Conservation (phyloP, 2,329 filamentous ascomycete species). For the Trichoderma oligosporum region DNA sequence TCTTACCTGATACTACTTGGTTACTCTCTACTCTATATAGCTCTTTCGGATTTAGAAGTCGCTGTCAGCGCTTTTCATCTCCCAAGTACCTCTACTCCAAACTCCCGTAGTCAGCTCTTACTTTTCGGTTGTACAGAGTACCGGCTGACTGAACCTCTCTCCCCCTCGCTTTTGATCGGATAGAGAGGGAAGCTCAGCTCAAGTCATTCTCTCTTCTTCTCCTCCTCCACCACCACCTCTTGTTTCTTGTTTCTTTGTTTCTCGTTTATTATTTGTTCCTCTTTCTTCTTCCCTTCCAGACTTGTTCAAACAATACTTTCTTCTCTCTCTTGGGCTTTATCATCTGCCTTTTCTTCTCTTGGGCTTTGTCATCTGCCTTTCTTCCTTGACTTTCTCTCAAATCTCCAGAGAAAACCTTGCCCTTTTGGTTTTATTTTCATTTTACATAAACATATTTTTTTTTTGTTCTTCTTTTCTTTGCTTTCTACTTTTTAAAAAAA, state of each 20-base stretch:
- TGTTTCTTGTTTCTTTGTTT: too few relatives aligned
- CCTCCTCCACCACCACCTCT: constrained; percentile 12
- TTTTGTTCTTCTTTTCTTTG: neutral
- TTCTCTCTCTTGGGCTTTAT: neutral
- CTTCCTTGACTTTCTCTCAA: neutral
- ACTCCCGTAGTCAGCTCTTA: too few relatives aligned
- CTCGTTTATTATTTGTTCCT: too few relatives aligned
- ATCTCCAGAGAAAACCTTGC: constrained; percentile 1
- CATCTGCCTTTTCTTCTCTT: neutral
- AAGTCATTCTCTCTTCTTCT: neutral
- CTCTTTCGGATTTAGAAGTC: too few relatives aligned
- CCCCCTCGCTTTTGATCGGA: neutral
- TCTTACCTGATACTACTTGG: too few relatives aligned
- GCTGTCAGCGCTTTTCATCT: too few relatives aligned
- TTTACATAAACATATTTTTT: neutral
- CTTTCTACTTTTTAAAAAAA: neutral
- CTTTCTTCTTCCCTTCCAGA: neutral
- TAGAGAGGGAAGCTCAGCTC: neutral
- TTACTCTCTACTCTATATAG: too few relatives aligned
- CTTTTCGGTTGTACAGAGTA: too few relatives aligned
- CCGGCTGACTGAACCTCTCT: neutral
- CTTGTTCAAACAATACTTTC: neutral
- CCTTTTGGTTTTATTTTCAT: constrained; percentile 13
- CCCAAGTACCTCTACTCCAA: too few relatives aligned
- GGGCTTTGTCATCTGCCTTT: neutral